These are phyloP conservation scores for Exophiala alcalophila DNA, from an alignment of 2,329 filamentous ascomycete genomes.

Conservation along the genomic window DNA sequence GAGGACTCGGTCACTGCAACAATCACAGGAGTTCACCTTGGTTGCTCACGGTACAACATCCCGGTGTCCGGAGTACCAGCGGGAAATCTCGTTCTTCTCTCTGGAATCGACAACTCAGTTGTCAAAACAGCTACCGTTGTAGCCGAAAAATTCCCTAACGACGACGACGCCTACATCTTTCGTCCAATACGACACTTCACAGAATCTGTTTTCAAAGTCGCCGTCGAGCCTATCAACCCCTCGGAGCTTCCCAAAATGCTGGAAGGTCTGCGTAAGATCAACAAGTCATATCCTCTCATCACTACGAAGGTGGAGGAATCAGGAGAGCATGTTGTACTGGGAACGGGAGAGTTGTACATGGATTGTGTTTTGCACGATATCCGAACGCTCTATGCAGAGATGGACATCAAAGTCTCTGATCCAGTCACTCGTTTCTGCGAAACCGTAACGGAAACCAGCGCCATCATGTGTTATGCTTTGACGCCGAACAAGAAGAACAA, in stretches of 20 bases:
- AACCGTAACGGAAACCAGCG: slow-evolving; percentile 94
- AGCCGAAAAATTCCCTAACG: slow-evolving; percentile 71
- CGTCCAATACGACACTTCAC: slow-evolving; percentile 90
- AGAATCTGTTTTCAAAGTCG: slow-evolving; percentile 95
- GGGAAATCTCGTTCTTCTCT: slow-evolving; percentile 87
- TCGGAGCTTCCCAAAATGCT: slow-evolving; percentile 98
- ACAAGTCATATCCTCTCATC: slow-evolving; percentile 95
- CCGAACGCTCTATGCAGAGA: slow-evolving; percentile 89
- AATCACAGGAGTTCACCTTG: slow-evolving; percentile 82
- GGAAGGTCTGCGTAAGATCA: slow-evolving; percentile 91
- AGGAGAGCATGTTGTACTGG: slow-evolving; percentile 90
- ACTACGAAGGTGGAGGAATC: slow-evolving; percentile 98
- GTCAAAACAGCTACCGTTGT: slow-evolving; percentile 95
- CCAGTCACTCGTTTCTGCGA: slow-evolving; percentile 97
- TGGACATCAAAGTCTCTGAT: slow-evolving; percentile 99
- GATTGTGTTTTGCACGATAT: slow-evolving; percentile 96
- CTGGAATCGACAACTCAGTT: slow-evolving; percentile 94
- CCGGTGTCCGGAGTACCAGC: slow-evolving; percentile 88
- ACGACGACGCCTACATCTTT: slow-evolving; percentile 95
- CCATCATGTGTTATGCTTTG: slow-evolving; percentile 95
- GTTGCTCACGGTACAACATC: slow-evolving; percentile 89
- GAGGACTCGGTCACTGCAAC: slow-evolving; percentile 92
- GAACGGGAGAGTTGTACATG: slow-evolving; percentile 99
- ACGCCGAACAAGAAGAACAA: slow-evolving; percentile 99
- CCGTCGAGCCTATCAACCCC: slow-evolving; percentile 95